Conservation (phyloP, 768 basidiomycete species). For the Hygrocybe punicea region DNA sequence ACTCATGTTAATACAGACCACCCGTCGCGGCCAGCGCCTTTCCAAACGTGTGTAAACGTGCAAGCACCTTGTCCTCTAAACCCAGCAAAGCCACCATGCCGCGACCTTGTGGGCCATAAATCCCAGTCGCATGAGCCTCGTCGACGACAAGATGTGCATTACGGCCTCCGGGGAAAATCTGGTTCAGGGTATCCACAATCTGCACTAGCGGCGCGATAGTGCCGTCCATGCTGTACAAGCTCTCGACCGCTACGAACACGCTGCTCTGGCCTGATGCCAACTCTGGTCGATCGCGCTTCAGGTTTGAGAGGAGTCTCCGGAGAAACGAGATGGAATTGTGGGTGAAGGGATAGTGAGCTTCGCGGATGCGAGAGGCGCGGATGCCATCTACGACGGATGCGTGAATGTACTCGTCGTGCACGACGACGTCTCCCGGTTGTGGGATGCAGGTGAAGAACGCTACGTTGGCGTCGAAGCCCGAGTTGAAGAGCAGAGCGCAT, state of each 20-base stretch:
- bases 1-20: constrained; percentile 49
- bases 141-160: constrained; percentile 81
- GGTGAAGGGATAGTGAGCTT: constrained; percentile 48
- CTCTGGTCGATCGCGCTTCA: constrained; percentile 37
- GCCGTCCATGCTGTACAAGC: constrained; percentile 94
- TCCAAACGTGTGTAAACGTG: constrained; percentile 87
- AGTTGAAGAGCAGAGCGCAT: constrained; percentile 82
- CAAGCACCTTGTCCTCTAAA: constrained; percentile 66
- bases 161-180: constrained; percentile 53
- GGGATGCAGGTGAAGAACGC: constrained; percentile 82
- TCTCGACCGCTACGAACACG: constrained; percentile 84
- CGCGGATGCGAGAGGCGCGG: constrained; percentile 50
- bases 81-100: constrained; percentile 72
- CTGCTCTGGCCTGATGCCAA: constrained; percentile 41
- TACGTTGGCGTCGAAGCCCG: constrained; percentile 90
- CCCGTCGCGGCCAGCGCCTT: constrained; percentile 85
- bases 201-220: constrained; percentile 73
- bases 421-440: constrained; percentile 67
- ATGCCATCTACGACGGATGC: constrained; percentile 91
- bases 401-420: constrained; percentile 87
- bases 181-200: constrained; percentile 62
- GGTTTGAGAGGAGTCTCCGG: constrained; percentile 38
- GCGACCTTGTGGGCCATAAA: constrained; percentile 76
- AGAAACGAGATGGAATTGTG: constrained; percentile 70
- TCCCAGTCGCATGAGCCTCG: constrained; percentile 90